Conservation (phyloP, 1,284 basidiomycete species). For the Ganoderma lucidum region DNA sequence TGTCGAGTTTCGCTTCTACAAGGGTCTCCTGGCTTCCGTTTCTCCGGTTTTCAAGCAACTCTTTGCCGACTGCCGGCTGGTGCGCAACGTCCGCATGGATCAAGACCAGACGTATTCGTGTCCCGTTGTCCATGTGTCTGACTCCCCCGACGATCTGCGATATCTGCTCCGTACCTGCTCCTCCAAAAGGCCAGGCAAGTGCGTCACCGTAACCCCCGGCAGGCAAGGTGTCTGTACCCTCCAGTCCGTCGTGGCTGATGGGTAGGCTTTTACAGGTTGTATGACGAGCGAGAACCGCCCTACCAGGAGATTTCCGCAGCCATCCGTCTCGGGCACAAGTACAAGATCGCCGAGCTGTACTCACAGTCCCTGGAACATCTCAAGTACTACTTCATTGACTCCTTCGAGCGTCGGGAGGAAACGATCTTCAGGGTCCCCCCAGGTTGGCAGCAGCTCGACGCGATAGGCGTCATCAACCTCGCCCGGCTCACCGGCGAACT, state of each 20-base stretch:
- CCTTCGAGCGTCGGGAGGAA: not conserved
- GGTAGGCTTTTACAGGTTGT: not conserved
- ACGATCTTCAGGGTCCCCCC: not conserved
- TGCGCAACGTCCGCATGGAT: not conserved
- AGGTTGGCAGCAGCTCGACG: conserved; percentile 11
- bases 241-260: not conserved
- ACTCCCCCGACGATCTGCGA: conserved; percentile 12
- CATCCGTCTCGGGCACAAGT: conserved; percentile 25
- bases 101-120: not conserved
- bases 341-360: conserved; percentile 15
- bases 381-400: conserved; percentile 2
- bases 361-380: conserved; percentile 3
- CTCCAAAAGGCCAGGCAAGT: not conserved
- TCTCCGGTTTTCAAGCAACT: conserved; percentile 17
- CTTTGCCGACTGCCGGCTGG: not conserved
- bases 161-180: conserved; percentile 10
- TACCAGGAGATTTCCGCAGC: conserved; percentile 7
- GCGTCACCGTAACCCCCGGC: not conserved
- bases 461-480: conserved; percentile 26
- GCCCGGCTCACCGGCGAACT: conserved; percentile 15
- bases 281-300: not conserved
- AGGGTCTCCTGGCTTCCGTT: conserved; percentile 11
- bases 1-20: conserved; percentile 19
- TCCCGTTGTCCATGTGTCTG: conserved; percentile 8
- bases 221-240: not conserved